Evolutionary conservation across 768 basidiomycete species (phyloP), one percentile per base, ranked within the genome.

Genomic region (Mycena filopes): DNA sequence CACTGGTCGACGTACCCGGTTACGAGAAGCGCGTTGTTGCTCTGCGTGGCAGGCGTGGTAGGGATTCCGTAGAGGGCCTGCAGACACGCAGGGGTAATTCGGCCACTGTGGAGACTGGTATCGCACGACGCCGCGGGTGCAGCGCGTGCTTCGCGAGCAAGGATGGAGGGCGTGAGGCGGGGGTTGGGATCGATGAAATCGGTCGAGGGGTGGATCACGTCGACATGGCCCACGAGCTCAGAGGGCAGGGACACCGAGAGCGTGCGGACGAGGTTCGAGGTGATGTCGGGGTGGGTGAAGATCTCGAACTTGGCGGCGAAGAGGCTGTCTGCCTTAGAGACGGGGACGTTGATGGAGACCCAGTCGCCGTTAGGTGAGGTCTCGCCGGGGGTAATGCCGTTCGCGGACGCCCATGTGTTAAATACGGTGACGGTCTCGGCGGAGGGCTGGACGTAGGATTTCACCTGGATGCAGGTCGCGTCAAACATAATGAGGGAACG

Each of bases 271-370:
- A 60, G 38, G 59, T 41, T 43, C 31, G 54, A 43, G 25, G 48
- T 48, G 38, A 49, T 38, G 40, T 40, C 36, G 38, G 62, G 53
- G 40, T 63, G 54, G 46, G 54, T 63, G 54, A 55, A 63, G 46
- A 55, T 36, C 43, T 62, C 60, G 60, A 62, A 62, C 36, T 62
- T 46, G 50, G 60, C 60, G 43, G 43, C 60, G 41, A 63, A 63
- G 18, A 63, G 62, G 33, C 33, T 56, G 62, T 63, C 56, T 55
- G 62, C 62, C 47, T 56, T 40, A 45, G 23, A 26, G 21, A 63
- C 55, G 38, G 62, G 55, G 36, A 63, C 29, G 31, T 43, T 40
- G 41, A 63, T 55, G 26, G 62, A 55, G n/a, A 63, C 54, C 62
- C 62, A 63, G 51, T 63, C 62, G 46, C 62, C 54, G 54, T 48